A percentile compares a stretch with the other conserved stretches of the same genome.
Evolutionary conservation across 2,329 filamentous ascomycete genomes (phyloP).

Genomic region (Diplodia intermedia): DNA sequence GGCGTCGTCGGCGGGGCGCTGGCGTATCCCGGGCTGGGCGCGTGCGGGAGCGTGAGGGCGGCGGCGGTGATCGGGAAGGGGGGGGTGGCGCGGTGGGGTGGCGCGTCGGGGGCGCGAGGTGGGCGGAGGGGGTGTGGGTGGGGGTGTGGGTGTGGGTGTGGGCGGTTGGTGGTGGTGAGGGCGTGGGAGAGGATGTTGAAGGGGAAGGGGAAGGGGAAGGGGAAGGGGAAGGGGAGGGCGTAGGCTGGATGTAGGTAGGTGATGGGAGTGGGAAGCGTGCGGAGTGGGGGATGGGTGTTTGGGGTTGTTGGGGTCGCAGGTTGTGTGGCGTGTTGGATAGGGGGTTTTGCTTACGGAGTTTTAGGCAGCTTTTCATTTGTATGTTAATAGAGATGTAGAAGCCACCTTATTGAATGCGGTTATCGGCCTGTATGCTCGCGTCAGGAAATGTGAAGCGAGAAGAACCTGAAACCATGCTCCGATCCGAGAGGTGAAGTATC

Average conservation of each 20-base stretch:
- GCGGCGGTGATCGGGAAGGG: background rate
- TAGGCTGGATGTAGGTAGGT: background rate
- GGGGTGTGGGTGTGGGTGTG: no score
- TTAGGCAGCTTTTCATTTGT: background rate
- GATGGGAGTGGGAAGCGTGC: background rate
- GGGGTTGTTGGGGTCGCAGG: background rate
- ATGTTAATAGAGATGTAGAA: no score
- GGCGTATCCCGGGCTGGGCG: conserved; percentile 8
- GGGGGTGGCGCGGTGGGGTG: background rate
- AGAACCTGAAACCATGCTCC: no score
- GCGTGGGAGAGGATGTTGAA: conserved; percentile 8
- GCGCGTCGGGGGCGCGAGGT: background rate
- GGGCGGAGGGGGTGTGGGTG: conserved; percentile 24
- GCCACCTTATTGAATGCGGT: no score
- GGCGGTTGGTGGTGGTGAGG: conserved; percentile 2
- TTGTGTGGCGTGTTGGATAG: background rate
- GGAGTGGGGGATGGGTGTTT: background rate
- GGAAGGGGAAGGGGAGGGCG: background rate
- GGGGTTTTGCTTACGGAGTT: background rate
- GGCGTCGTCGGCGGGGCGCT: no score
- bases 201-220: conserved; percentile 2
- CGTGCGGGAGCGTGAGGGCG: background rate
- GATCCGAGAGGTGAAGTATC: no score
- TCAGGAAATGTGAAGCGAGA: no score
- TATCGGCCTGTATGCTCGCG: no score